Evolutionary conservation across 108 stramenopile genomes (phyloP).

Genomic region (Pseudonitzschia delicatissima): DNA sequence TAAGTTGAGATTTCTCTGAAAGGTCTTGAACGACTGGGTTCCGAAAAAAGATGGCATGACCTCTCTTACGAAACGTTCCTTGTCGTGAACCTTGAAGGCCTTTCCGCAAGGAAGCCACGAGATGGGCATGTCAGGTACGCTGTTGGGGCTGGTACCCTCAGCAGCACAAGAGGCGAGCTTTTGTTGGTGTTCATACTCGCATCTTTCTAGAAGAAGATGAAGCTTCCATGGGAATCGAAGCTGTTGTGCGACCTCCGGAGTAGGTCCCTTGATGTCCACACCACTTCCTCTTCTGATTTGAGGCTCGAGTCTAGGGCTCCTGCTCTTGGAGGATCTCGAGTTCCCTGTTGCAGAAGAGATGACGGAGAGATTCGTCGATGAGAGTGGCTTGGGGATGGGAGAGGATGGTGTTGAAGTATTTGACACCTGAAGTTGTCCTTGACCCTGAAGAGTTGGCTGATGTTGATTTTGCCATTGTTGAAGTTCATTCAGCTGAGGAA

Average conservation of each 20-base stretch:
- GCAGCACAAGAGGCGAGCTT: neutral
- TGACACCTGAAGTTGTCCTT: neutral
- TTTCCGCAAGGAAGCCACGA: slow-evolving; percentile 55
- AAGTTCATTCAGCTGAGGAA: neutral
- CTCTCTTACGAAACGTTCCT: slow-evolving; percentile 49
- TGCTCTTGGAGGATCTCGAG: neutral
- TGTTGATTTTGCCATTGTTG: neutral
- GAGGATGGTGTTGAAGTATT: neutral
- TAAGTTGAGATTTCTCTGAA: slow-evolving; percentile 55
- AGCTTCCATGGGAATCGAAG: slow-evolving; percentile 19
- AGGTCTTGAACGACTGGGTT: slow-evolving; percentile 56
- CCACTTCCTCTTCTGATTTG: neutral
- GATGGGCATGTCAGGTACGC: slow-evolving; percentile 15
- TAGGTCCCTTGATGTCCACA: neutral
- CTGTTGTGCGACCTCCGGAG: slow-evolving; percentile 2
- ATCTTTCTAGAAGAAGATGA: slow-evolving; percentile 16
- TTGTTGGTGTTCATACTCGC: slow-evolving; percentile 3
- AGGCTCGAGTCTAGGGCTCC: neutral
- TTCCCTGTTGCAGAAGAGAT: neutral
- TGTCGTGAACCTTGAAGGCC: slow-evolving; percentile 60
- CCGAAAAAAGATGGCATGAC: slow-evolving; percentile 48
- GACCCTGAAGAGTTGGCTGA: neutral
- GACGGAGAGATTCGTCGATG: neutral
- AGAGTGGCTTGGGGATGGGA: neutral
- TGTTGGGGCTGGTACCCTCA: slow-evolving; percentile 6